These are phyloP conservation scores for Orbilia quercus DNA, from an alignment of 2,329 filamentous ascomycete genomes.

Conservation along the genomic window DNA sequence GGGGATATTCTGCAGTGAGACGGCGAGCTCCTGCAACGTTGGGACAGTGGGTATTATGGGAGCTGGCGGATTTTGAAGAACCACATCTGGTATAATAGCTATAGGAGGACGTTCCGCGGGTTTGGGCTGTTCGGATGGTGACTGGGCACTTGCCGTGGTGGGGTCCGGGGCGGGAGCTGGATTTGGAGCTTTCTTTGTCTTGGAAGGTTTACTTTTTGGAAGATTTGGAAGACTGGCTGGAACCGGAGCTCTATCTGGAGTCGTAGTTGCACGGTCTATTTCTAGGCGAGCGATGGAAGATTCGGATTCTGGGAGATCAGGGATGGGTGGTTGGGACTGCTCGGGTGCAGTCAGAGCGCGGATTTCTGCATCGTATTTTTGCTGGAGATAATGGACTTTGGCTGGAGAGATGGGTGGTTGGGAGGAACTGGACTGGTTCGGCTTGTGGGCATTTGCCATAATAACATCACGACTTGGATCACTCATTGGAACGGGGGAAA, in stretches of 20 bases:
- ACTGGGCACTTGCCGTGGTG: too few relatives aligned
- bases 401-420: slow-evolving; percentile 1
- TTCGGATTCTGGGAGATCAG: too few relatives aligned
- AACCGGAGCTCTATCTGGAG: background rate
- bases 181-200: background rate
- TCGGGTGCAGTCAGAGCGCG: background rate
- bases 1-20: background rate
- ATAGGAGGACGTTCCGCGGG: too few relatives aligned
- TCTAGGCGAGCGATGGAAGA: too few relatives aligned
- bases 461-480: background rate
- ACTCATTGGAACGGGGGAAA: background rate
- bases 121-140: too few relatives aligned
- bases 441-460: background rate
- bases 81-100: too few relatives aligned
- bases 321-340: background rate
- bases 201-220: background rate
- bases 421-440: background rate
- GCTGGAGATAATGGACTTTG: slow-evolving; percentile 20
- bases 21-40: background rate
- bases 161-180: background rate
- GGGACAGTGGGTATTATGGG: background rate
- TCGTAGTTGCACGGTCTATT: background rate
- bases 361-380: slow-evolving; percentile 35
- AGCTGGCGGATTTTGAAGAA: too few relatives aligned
- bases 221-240: background rate